phyloP scores from a whole-genome alignment of 2,329 filamentous ascomycete species.

The Aspergillus aculeatus region DNA sequence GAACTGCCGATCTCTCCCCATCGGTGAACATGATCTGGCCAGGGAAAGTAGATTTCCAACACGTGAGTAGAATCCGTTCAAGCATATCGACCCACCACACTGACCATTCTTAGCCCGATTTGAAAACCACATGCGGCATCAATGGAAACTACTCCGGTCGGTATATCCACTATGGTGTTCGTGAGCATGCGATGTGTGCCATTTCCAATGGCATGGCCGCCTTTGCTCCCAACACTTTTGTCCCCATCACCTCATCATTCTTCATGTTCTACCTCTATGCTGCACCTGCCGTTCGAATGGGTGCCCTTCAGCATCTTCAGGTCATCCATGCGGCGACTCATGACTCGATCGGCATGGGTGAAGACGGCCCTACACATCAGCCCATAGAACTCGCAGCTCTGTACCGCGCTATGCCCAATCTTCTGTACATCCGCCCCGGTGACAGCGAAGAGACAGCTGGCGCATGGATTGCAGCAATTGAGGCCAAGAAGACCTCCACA shows the following conservation, averaged over 20 bases:
- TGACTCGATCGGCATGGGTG: conserved; percentile 59
- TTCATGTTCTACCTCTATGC: conserved; percentile 64
- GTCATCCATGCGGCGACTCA: conserved; percentile 62
- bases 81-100: neutral
- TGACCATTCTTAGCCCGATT: conserved; percentile 26
- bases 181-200: conserved; percentile 66
- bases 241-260: conserved; percentile 60
- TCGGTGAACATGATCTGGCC: conserved; percentile 58
- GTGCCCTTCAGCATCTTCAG: conserved; percentile 55
- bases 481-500: conserved; percentile 38
- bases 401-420: conserved; percentile 63
- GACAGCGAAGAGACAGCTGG: conserved; percentile 57
- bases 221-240: conserved; percentile 54
- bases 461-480: conserved; percentile 44
- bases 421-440: conserved; percentile 60
- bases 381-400: conserved; percentile 58
- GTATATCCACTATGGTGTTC: conserved; percentile 59
- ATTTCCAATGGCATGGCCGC: conserved; percentile 76
- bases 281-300: conserved; percentile 61
- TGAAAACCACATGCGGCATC: conserved; percentile 29
- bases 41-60: conserved; percentile 52
- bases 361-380: conserved; percentile 64
- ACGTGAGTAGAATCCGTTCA: conserved; percentile 33
- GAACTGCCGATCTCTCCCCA: conserved; percentile 54
- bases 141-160: conserved; percentile 54